Evolutionary conservation across 805 yeast species (phyloP).

Genomic region (Torulaspora maleeae): DNA sequence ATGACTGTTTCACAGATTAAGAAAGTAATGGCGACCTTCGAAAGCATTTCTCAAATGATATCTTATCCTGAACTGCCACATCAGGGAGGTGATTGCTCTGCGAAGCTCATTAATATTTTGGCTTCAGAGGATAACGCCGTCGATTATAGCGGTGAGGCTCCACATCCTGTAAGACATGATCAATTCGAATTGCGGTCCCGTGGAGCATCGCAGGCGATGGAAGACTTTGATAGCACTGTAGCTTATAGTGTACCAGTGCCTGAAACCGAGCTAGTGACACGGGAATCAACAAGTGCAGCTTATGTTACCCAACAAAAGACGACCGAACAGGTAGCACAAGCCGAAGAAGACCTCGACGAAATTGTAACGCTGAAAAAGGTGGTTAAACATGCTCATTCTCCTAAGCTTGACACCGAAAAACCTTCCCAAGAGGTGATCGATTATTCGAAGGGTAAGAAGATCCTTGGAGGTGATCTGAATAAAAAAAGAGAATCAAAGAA

Average conservation of each 20-base stretch:
- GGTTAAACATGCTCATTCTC: slow-evolving; percentile 13
- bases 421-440: slow-evolving; percentile 37
- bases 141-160: slow-evolving; percentile 7
- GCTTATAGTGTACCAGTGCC: neutral
- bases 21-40: slow-evolving; percentile 12
- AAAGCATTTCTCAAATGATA: slow-evolving; percentile 1
- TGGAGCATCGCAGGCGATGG: slow-evolving; percentile 13
- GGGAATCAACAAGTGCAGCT: neutral
- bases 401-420: slow-evolving; percentile 5
- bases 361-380: slow-evolving; percentile 39
- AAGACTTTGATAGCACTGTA: slow-evolving; percentile 16
- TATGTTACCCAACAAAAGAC: neutral
- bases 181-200: slow-evolving; percentile 18
- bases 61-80: neutral
- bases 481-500: slow-evolving; percentile 20
- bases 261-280: slow-evolving; percentile 4
- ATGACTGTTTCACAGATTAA: slow-evolving; percentile 21
- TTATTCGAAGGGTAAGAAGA: slow-evolving; percentile 42
- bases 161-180: slow-evolving; percentile 8
- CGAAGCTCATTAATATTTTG: slow-evolving; percentile 14
- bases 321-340: slow-evolving; percentile 4
- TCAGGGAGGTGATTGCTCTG: neutral
- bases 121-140: slow-evolving; percentile 6
- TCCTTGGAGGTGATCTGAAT: slow-evolving; percentile 32
- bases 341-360: slow-evolving; percentile 34